phyloP scores from a whole-genome alignment of 2,329 filamentous ascomycete genomes.

The Apiospora kogelbergensis region DNA sequence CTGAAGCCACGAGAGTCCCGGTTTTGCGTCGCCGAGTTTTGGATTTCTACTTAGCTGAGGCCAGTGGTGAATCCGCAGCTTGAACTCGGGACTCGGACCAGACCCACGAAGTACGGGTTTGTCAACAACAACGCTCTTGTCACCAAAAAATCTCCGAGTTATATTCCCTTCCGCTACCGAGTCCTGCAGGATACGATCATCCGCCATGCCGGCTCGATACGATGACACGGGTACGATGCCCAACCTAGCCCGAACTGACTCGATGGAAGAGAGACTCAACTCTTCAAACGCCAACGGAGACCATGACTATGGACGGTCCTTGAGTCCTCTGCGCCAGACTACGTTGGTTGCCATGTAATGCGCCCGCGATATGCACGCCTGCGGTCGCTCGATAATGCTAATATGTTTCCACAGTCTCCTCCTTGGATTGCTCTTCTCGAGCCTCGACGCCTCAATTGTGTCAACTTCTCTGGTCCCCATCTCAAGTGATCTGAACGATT shows the following conservation, averaged over 20 bases:
- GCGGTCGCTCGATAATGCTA: constrained; percentile 31
- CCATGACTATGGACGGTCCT: constrained; percentile 6
- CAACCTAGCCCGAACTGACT: constrained; percentile 7
- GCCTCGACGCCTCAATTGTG: constrained; percentile 57
- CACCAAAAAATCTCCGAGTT: background rate
- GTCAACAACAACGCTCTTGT: background rate
- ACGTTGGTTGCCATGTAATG: constrained; percentile 37
- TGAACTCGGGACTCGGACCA: too few relatives aligned
- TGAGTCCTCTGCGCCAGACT: constrained; percentile 27
- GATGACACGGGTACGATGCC: background rate
- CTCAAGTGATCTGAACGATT: constrained; percentile 51
- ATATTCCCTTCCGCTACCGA: background rate
- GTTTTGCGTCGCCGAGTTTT: background rate
- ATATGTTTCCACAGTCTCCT: constrained; percentile 42
- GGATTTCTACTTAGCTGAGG: background rate
- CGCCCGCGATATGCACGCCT: constrained; percentile 11
- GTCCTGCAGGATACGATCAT: background rate
- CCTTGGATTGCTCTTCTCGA: constrained; percentile 55
- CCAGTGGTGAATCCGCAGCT: background rate
- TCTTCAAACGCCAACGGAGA: background rate
- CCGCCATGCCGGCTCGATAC: background rate
- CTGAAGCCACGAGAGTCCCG: background rate
- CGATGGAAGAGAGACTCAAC: constrained; percentile 10
- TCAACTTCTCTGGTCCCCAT: constrained; percentile 59
- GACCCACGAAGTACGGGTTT: background rate